phyloP scores from a whole-genome alignment of 1,284 basidiomycete genomes.

The Termitomyces sp. region DNA sequence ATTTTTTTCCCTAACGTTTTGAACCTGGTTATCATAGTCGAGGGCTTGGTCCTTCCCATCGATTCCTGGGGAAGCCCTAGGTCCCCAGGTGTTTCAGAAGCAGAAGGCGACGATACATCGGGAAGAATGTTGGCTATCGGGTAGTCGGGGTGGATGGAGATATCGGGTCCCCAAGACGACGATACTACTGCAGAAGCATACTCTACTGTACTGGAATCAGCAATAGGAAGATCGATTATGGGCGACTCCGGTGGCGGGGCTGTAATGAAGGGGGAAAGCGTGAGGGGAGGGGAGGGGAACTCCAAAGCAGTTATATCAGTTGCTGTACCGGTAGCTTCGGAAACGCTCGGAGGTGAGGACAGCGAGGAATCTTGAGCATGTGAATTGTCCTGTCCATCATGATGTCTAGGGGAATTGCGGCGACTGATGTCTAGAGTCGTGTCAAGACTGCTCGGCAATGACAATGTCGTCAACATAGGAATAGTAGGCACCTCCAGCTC shows the following conservation, averaged over 20 bases:
- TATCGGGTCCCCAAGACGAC: constrained; percentile 26
- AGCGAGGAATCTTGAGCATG: constrained; percentile 6
- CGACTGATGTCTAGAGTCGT: constrained; percentile 8
- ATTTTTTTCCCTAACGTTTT: constrained; percentile 13
- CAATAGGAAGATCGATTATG: constrained; percentile 9
- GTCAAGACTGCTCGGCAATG: constrained; percentile 12
- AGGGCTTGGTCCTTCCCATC: background rate
- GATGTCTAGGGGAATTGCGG: constrained; percentile 5
- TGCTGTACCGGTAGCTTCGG: background rate
- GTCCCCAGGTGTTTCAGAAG: background rate
- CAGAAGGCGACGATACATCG: background rate
- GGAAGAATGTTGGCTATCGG: background rate
- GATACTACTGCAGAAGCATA: constrained; percentile 29
- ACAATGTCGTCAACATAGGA: constrained; percentile 14
- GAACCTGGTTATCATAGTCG: constrained; percentile 2
- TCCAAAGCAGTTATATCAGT: constrained; percentile 3
- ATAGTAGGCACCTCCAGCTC: constrained; percentile 6
- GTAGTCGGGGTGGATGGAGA: constrained; percentile 14
- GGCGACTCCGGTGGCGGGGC: constrained; percentile 13
- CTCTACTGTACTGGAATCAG: constrained; percentile 24
- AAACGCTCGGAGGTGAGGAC: constrained; percentile 3
- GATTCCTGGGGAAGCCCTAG: background rate
- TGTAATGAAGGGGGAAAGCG: constrained; percentile 17
- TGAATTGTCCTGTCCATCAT: background rate
- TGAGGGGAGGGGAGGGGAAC: constrained; percentile 11